phyloP scores from a whole-genome alignment of 352 stramenopile species.

The Globisporangium yorkense region DNA sequence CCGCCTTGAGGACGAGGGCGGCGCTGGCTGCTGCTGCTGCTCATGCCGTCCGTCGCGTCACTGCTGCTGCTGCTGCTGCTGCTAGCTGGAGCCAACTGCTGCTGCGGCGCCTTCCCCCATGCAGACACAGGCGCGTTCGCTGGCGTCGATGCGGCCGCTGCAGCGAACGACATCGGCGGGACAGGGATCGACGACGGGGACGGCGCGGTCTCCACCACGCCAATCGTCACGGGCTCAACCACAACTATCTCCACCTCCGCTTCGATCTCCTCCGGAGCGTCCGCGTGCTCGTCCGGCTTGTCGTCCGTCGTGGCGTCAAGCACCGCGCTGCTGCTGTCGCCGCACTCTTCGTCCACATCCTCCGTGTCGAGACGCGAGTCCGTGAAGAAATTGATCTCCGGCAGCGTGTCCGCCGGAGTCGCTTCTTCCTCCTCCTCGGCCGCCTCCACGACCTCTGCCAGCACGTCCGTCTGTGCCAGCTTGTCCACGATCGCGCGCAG shows the following conservation, averaged over 20 bases:
- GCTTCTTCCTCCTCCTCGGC: conserved; percentile 12
- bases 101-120: conserved; percentile 7
- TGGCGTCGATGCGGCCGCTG: conserved; percentile 20
- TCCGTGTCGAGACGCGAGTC: conserved; percentile 55
- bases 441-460: conserved; percentile 11
- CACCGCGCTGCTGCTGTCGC: background rate
- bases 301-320: conserved; percentile 16
- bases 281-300: conserved; percentile 13
- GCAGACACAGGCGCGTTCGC: conserved; percentile 16
- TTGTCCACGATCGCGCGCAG: conserved; percentile 54
- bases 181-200: conserved; percentile 19
- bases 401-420: conserved; percentile 34
- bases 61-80: conserved; percentile 16
- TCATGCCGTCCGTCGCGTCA: conserved; percentile 15
- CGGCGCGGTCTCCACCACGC: conserved; percentile 9
- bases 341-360: background rate
- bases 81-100: background rate
- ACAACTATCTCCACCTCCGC: background rate
- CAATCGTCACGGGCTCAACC: conserved; percentile 6
- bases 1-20: conserved; percentile 24
- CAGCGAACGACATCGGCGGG: conserved; percentile 49
- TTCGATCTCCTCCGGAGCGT: conserved; percentile 13
- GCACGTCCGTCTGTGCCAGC: conserved; percentile 24
- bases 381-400: conserved; percentile 83
- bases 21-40: conserved; percentile 26